Evolutionary conservation across 495 filamentous ascomycete species (phyloP), one percentile per base, ranked within the genome.

Genomic region (Lophiotrema nucula): DNA sequence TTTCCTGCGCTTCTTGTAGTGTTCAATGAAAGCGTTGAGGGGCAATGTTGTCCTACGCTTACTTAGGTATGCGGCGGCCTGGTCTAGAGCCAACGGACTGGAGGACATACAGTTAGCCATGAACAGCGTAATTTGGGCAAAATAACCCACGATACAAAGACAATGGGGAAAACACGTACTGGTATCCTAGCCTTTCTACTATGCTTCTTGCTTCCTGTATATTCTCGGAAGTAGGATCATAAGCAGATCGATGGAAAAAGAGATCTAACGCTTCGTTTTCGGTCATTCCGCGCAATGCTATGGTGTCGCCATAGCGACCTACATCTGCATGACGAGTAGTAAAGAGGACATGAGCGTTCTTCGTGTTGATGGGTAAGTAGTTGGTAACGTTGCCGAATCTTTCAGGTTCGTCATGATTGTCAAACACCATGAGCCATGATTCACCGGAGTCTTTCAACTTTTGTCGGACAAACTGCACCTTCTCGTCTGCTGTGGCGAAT

Each of bases 321-420:
- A 49, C 47, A 28, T 49, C 47, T 11, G n/a, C 12, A 18, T 49
- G 47, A 33, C 47, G 47, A 16, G 47, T 49, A 3, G 47, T 49
- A 11, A 49, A 28, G 24, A 49, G 47, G 25, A 49, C 47, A 35
- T 49, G 47, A 23, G 10, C 44, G 10, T 21, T 21, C 31, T 8
- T 35, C 8, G 8, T 35, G 26, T 35, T 18, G 15, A 21, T 4
- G 47, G 47, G 47, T 11, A 49, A 27, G 18, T 23, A 49, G 25
- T 49, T 27, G 10, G 18, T 18, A 4, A 26, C 27, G 12, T 49
- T 49, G 4, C 24, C 24, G 35, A 49, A 35, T 3, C 27, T 24
- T 3, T 12, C 18, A 6, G 47, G 47, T 31, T 49, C 27, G 26
- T 49, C 47, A 27, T 49, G 18, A 49, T 49, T 49, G 25, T 49